A percentile compares a stretch with the other conserved stretches of the same genome.
These are phyloP conservation scores for Gastrolobium villosum DNA, from an alignment of 306 rosid genomes.

Conservation along the genomic window DNA sequence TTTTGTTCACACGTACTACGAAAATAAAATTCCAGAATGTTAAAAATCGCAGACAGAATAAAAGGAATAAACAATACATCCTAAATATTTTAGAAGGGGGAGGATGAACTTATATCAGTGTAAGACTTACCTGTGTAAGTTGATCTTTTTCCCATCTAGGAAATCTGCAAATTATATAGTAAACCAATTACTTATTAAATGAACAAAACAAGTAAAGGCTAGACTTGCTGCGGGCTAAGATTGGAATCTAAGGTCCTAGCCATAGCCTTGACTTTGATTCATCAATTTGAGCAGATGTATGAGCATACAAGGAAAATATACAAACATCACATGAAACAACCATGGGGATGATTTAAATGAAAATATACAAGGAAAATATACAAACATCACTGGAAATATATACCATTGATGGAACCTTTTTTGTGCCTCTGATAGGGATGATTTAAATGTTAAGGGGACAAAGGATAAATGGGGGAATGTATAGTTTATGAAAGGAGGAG, in stretches of 20 bases:
- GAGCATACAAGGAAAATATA: constrained; percentile 1
- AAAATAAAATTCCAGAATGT: constrained; percentile 34
- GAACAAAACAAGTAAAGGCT: neutral
- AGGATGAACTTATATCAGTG: too few species aligned
- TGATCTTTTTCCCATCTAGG: neutral
- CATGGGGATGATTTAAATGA: too few species aligned
- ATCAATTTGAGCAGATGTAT: constrained; percentile 12
- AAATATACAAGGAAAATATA: too few species aligned
- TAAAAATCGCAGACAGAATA: neutral
- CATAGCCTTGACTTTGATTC: neutral
- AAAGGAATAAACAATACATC: too few species aligned
- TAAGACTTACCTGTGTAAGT: too few species aligned
- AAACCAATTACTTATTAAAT: neutral
- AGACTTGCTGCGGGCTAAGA: constrained; percentile 1
- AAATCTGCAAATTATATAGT: neutral
- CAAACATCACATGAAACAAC: neutral
- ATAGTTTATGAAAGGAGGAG: too few species aligned
- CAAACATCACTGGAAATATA: neutral
- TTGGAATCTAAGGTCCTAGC: neutral
- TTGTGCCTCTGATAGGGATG: neutral
- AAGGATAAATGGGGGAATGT: too few species aligned
- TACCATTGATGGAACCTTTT: neutral
- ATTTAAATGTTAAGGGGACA: too few species aligned
- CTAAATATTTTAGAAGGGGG: too few species aligned
- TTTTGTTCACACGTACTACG: constrained; percentile 30